Base-by-base conservation (phyloP, 1,284 basidiomycete species). In the Irpex sp. region DNA sequence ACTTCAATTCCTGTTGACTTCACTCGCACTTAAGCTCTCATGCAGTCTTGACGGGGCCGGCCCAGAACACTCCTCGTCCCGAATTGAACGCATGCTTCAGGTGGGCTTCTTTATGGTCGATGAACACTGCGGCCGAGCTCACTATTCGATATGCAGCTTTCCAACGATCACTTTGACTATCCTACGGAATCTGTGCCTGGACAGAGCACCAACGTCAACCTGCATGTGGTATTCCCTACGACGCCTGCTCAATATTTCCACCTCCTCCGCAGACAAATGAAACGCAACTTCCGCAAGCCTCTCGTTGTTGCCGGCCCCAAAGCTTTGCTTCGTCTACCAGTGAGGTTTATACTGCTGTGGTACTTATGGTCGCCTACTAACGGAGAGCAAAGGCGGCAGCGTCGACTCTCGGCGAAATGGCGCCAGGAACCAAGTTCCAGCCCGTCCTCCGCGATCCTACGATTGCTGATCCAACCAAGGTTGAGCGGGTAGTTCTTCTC, bases 201-300 rank as follows among this genome's bases (percentile, higher is more conserved):
- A 64, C 75, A 67, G 43, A 66, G 70, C 19, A 68, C 71, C 2
- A 88, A 90, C 67, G 77, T 86, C 67, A 96, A 95, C 72, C 88
- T 96, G 80, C 89, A 91, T 59, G 83, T 96, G 51, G 85, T 85
- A 7, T 95, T 89, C 76, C 92, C 93, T 0, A 95, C 93, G 0
- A 95, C 93, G 0, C 87, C 94, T 0, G 90, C 92, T 0, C 92
- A 96, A 65, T 92, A 94, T 70, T 96, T 95, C 85, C 94, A 96
- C 74, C 79, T 95, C 0, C 79, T 97, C 26, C 80, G 94, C 56
- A 81, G 94, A 51, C 94, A 96, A 73, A 84, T 95, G 74, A 80
- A 83, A 70, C 81, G 94, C 46, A 93, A 94, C 68, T 95, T 88
- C 76, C 82, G 94, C 63, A 94, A 93, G 72, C 94, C 93, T 0